Evolutionary conservation across 2,329 filamentous ascomycete species (phyloP), one percentile per base, ranked within the genome.

Genomic region (Aspergillus viridinutans): DNA sequence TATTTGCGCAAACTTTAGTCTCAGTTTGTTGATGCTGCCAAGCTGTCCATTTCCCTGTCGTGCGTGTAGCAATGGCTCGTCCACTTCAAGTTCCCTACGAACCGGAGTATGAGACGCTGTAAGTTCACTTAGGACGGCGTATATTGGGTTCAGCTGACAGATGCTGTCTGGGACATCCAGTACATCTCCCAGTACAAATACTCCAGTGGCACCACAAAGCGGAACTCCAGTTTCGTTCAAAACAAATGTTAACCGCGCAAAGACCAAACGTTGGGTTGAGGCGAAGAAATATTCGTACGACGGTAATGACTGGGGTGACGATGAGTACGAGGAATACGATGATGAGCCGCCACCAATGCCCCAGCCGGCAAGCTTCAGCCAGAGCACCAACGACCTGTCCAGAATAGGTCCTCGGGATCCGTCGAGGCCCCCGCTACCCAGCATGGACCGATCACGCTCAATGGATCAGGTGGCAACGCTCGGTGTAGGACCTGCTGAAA

Each of bases 251-350:
- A 93, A 90, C 75, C 87, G 93, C 60, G 84, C 86, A 55, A 96
- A 96, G 78, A 97, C 92, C 55, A 90, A 88, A 76, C 96, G 96
- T 83, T 97, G 93, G 93, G 88, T 93, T 40, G 89, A 96, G 68
- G 93, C 93, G 38, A 93, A 92, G 74, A 82, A 85, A 57, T 87
- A 89, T 66, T 90, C 85, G 69, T 97, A 97, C 69, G 92, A 93
- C 67, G 93, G 92, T 61, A 92, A 95, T 67, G 93, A 96, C 69
- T 97, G 93, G 92, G 93, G 91, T 38, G 88, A 85, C 35, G 77
- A 77, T 47, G 81, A 83, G 50, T 81, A 81, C 55, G 85, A 88
- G 38, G 84, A 87, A 8, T 83, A 85, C 57, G 83, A 85, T n/a
- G 83, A 86, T 32, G 79, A 81, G 57, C 80, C 81, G 61, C 66